Base-by-base conservation (phyloP, 768 basidiomycete genomes). In the Hericium coralloides region DNA sequence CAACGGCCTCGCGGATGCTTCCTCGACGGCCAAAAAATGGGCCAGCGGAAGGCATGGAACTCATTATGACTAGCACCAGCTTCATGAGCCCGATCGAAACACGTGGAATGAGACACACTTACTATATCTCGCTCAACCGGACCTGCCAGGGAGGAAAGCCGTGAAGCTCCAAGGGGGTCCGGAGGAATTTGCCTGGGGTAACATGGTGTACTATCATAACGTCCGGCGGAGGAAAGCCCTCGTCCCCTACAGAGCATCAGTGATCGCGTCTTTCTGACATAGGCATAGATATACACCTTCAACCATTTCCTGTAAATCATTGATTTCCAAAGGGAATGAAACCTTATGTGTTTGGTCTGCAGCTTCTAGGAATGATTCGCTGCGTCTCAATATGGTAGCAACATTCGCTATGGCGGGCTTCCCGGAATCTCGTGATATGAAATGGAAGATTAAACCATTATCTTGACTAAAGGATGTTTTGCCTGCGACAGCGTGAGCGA, bases 131-230 rank as follows among this genome's bases (percentile, higher is more conserved):
- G 48, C 87, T 88, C 43, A 92, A 71, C 55, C 84, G 75, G n/a
- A 84, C 80, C 63, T 92, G 90, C 89, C 90, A 92, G 15, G 90
- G 90, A 17, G 90, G 90, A 63, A 86, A 91, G 4, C 85, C 86
- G 61, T 85, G 72, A 20, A 91, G 72, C 66, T 91, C 87, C 52
- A 85, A 68, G 1, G 86, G 81, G 22, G 72, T 64, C 39, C 65
- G 66, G 38, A 71, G 68, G 38, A 67, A 68, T 50, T 63, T 69
- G 12, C 70, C 66, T 2, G 74, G 70, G 36, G 71, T 72, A 20
- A 87, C 58, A 49, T 81, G 72, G 64, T 92, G 87, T 15, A 91
- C 74, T 61, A 92, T 82, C 76, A 90, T 79, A 52, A 92, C 79
- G 63, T 92, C 88, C 14, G 89, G 87, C 14, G 85, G 73, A 17